phyloP scores from a whole-genome alignment of 495 filamentous ascomycete species.

The Tuber borchii region DNA sequence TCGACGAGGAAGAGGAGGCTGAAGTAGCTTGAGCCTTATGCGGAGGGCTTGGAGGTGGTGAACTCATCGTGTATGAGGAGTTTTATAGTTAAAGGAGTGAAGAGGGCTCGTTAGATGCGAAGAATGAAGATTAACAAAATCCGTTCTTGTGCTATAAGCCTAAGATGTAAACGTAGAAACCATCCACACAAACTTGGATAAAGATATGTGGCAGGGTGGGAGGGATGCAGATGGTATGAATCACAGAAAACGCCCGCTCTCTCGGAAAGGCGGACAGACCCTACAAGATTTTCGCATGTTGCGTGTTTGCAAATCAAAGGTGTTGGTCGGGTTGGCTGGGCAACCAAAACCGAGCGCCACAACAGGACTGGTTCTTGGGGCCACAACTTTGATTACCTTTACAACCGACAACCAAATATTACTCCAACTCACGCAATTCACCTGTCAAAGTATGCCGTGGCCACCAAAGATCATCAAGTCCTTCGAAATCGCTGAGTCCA shows the following conservation, averaged over 20 bases:
- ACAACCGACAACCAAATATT: background rate
- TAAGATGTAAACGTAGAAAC: background rate
- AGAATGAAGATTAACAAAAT: background rate
- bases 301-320: background rate
- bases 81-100: background rate
- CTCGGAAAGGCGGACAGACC: background rate
- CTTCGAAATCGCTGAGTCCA: background rate
- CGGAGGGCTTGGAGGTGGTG: conserved; percentile 13
- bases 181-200: background rate
- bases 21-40: conserved; percentile 5
- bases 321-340: background rate
- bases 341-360: background rate
- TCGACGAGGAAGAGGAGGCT: conserved; percentile 10
- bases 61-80: conserved; percentile 17
- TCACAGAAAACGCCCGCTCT: background rate
- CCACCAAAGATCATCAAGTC: conserved; percentile 5
- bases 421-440: background rate
- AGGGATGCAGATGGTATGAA: background rate
- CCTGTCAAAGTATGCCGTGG: conserved; percentile 4
- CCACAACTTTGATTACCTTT: background rate
- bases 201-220: background rate
- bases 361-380: background rate
- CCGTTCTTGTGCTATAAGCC: background rate
- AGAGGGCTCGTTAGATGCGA: background rate
- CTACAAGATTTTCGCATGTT: background rate